phyloP scores from a whole-genome alignment of 441 rosid species.

The Populus hybrid region DNA sequence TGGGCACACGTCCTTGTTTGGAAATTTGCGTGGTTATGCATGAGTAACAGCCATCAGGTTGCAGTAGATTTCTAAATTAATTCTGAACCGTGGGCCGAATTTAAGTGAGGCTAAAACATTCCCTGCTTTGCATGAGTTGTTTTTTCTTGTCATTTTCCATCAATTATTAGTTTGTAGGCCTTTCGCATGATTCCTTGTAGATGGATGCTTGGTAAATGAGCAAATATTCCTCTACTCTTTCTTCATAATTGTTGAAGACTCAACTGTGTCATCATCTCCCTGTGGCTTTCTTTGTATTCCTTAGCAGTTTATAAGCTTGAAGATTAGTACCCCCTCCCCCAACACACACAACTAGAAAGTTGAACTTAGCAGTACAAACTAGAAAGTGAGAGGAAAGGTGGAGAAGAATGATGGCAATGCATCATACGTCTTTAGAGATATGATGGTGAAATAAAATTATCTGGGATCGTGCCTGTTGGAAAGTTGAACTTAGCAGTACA shows the following conservation, averaged over 20 bases:
- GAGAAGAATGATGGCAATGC: no score
- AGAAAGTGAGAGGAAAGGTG: no score
- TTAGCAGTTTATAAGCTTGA: background rate
- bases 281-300: background rate
- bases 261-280: background rate
- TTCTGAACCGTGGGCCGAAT: no score
- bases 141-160: background rate
- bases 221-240: background rate
- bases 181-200: background rate
- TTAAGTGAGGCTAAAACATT: no score
- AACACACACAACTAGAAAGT: no score
- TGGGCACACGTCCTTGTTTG: no score
- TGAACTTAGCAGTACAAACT: no score
- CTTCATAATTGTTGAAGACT: background rate
- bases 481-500: background rate
- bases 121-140: background rate
- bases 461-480: background rate
- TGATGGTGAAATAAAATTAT: no score
- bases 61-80: no score
- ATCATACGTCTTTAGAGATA: no score
- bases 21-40: no score
- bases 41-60: no score
- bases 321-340: background rate
- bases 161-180: background rate
- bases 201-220: background rate